These are phyloP conservation scores for Marchantia paleacea DNA, from an alignment of 225 moss, liverwort and hornwort genomes.

Conservation along the genomic window DNA sequence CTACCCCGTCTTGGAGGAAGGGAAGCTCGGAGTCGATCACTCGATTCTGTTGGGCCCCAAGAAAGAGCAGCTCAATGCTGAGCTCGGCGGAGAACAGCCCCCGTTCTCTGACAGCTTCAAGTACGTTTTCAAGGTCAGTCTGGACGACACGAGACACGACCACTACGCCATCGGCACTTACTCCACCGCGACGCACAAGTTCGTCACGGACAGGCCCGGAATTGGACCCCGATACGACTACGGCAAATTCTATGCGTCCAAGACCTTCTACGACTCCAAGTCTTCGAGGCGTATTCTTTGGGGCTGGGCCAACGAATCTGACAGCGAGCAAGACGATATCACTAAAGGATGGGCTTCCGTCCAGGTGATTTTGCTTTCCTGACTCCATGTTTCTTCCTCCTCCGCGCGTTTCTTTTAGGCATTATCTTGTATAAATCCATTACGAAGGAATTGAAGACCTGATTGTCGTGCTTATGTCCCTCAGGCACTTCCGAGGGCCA, in stretches of 20 bases:
- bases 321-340: constrained; percentile 44
- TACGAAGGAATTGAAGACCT: too few species aligned
- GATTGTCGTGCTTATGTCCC: background rate
- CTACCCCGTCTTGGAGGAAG: constrained; percentile 31
- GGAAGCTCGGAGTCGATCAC: constrained; percentile 9
- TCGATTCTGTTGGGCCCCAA: constrained; percentile 12
- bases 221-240: constrained; percentile 72
- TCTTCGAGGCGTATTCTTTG: constrained; percentile 60
- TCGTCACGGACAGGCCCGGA: constrained; percentile 40
- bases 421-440: too few species aligned
- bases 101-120: constrained; percentile 36
- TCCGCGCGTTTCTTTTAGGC: too few species aligned
- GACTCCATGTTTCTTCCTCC: background rate
- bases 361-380: constrained; percentile 37
- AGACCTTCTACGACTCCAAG: constrained; percentile 67
- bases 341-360: constrained; percentile 82
- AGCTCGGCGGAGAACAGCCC: constrained; percentile 21
- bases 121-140: constrained; percentile 74
- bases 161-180: constrained; percentile 76
- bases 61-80: background rate
- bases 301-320: constrained; percentile 89
- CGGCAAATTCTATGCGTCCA: constrained; percentile 84
- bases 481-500: constrained; percentile 66
- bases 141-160: constrained; percentile 63
- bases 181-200: constrained; percentile 39